Evolutionary conservation across 2,329 filamentous ascomycete genomes (phyloP), one percentile per base, ranked within the genome.

Genomic region (Epichloe elymi): DNA sequence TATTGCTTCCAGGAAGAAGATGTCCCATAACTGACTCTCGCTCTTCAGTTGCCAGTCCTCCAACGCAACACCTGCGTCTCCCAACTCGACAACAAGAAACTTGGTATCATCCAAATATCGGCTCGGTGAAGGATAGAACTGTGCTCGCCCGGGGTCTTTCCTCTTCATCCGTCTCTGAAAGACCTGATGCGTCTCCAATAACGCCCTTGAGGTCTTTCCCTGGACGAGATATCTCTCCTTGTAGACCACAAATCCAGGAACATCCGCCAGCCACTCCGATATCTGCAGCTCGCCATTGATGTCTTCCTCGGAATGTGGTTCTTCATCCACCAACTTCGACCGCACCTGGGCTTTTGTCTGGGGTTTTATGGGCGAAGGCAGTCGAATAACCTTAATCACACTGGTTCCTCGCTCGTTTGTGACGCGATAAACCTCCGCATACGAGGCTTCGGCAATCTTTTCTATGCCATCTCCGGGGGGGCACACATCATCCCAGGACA

Each of bases 401-500:
- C 78, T 82, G 26, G 75, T 80, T 8, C 79, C 79, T 15, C 73
- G 69, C 43, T 71, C 68, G 59, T 81, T 83, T 45, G 70, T 76
- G 56, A 83, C 72, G 10, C 79, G 77, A 57, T 83, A 84, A 10
- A 84, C 79, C 60, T 84, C 80, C 5, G 80, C 79, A 57, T 78
- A 84, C 2, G 80, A 83, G 5, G 80, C 80, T 60, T 84, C 80
- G 10, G 80, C 80, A 48, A 84, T 83, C 64, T 84, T 84, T 42
- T 72, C 70, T 46, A 83, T 78, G 37, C 64, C 63, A 58, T 77
- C 74, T 15, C 70, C 72, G 0, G 69, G 65, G 65, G 75, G 74
- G 46, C 79, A 79, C 33, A 83, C 69, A 49, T 82, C 78, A 33
- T 71, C 64, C 80, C 80, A 84, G 1, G 70, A 69, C 40, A 81